Conservation (phyloP, 495 filamentous ascomycete genomes). For the Aspergillus sparsus region DNA sequence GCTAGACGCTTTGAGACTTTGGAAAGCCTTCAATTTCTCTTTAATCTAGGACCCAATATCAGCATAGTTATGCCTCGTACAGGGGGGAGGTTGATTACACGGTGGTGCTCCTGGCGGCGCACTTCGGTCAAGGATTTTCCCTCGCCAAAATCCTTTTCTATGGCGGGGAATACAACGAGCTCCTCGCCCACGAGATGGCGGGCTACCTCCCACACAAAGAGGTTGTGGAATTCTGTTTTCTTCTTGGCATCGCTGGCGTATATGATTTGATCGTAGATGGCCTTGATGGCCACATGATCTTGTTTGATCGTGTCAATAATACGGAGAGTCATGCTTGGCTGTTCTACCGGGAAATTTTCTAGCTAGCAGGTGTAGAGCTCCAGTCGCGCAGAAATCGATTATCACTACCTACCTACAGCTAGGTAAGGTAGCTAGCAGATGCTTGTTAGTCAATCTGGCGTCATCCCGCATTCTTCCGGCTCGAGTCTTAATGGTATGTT, state of each 20-base stretch:
- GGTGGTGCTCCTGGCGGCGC: conserved; percentile 60
- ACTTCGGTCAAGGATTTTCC: conserved; percentile 57
- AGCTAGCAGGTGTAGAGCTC: too few species aligned
- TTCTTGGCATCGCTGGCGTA: conserved; percentile 47
- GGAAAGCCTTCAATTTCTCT: conserved; percentile 59
- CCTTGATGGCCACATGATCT: conserved; percentile 65
- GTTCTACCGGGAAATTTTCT: too few species aligned
- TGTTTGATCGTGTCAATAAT: conserved; percentile 55
- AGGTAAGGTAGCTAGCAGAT: too few species aligned
- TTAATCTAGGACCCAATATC: conserved; percentile 54
- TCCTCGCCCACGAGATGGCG: conserved; percentile 68
- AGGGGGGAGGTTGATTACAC: background rate
- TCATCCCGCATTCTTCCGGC: too few species aligned
- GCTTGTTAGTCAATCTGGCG: too few species aligned
- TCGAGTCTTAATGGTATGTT: too few species aligned
- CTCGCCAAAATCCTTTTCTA: conserved; percentile 58
- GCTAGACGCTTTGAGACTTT: conserved; percentile 48
- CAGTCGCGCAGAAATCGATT: too few species aligned
- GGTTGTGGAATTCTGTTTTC: conserved; percentile 59
- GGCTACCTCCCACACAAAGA: conserved; percentile 71
- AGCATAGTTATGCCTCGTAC: background rate
- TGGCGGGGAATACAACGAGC: conserved; percentile 66
- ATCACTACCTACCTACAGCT: too few species aligned
- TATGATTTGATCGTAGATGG: conserved; percentile 59
- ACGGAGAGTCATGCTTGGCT: background rate